Percentiles rank a stretch among this genome's conserved stretches.
Conservation (phyloP, 2,329 filamentous ascomycete genomes). For the Teratosphaeria epicoccoides region DNA sequence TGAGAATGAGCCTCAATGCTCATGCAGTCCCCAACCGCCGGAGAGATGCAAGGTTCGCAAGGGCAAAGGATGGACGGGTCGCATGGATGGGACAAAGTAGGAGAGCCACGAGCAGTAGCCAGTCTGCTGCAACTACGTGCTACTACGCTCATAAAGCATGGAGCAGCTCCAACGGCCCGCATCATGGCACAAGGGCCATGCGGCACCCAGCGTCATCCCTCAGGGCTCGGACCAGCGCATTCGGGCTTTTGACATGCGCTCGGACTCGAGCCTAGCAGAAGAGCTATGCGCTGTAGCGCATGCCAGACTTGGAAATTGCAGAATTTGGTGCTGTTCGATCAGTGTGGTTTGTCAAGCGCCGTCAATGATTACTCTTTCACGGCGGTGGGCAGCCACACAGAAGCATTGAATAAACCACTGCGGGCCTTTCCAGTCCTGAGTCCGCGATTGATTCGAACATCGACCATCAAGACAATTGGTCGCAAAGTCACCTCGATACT, state of each 20-base stretch:
- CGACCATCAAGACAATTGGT: not conserved
- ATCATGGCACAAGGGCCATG: slow-evolving; percentile 6
- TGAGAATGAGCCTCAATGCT: not conserved
- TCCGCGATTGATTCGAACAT: not conserved
- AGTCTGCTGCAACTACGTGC: slow-evolving; percentile 1
- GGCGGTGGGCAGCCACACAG: too few relatives aligned
- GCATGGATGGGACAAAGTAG: not conserved
- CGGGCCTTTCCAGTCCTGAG: not conserved
- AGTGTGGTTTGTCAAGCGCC: not conserved
- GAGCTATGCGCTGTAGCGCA: not conserved
- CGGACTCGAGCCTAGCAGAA: not conserved
- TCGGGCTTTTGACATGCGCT: slow-evolving; percentile 2
- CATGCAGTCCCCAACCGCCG: slow-evolving; percentile 1
- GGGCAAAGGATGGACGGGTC: not conserved
- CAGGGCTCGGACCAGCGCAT: not conserved
- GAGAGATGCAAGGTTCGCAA: slow-evolving; percentile 1
- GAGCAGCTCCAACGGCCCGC: slow-evolving; percentile 7
- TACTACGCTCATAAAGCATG: slow-evolving; percentile 1
- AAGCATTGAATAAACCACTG: too few relatives aligned
- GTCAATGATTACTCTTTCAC: too few relatives aligned
- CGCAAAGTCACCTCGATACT: not conserved
- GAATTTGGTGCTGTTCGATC: not conserved
- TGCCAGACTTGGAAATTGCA: slow-evolving; percentile 6
- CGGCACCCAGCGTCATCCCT: slow-evolving; percentile 2
- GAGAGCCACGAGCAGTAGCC: not conserved